A percentile compares a stretch with the other conserved stretches of the same genome.
These are phyloP conservation scores for Trichosporon faecale DNA, from an alignment of 1,284 basidiomycete genomes.

Conservation along the genomic window DNA sequence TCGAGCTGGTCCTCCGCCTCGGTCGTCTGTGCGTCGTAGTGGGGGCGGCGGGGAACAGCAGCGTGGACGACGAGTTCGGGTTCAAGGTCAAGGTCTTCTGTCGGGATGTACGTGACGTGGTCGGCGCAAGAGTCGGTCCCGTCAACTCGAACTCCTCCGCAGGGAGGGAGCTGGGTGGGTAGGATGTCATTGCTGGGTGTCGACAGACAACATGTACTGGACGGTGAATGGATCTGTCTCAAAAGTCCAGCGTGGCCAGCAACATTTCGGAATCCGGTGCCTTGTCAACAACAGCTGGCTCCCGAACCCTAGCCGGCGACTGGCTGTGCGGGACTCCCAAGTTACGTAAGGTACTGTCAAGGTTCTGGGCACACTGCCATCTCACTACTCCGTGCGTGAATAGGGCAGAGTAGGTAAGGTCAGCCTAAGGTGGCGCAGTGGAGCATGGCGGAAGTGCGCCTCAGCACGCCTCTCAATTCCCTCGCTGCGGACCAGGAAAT, in stretches of 20 bases:
- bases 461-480: no score
- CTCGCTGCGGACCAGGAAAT: no score
- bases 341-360: not conserved
- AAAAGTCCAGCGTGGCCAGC: not conserved
- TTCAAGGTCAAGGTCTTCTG: not conserved
- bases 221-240: not conserved
- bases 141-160: conserved; percentile 7
- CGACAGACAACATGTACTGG: not conserved
- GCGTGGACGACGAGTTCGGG: not conserved
- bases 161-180: not conserved
- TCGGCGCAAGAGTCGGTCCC: not conserved
- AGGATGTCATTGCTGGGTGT: conserved; percentile 1
- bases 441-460: not conserved
- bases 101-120: not conserved
- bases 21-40: conserved; percentile 1
- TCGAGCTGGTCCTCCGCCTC: conserved; percentile 10
- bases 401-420: no score
- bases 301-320: not conserved
- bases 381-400: no score
- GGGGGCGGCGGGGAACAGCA: not conserved
- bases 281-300: conserved; percentile 1
- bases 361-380: not conserved
- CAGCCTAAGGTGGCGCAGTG: not conserved
- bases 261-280: conserved; percentile 8
- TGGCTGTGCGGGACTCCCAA: not conserved